phyloP scores from a whole-genome alignment of 495 filamentous ascomycete genomes.

The Niebla homalea region DNA sequence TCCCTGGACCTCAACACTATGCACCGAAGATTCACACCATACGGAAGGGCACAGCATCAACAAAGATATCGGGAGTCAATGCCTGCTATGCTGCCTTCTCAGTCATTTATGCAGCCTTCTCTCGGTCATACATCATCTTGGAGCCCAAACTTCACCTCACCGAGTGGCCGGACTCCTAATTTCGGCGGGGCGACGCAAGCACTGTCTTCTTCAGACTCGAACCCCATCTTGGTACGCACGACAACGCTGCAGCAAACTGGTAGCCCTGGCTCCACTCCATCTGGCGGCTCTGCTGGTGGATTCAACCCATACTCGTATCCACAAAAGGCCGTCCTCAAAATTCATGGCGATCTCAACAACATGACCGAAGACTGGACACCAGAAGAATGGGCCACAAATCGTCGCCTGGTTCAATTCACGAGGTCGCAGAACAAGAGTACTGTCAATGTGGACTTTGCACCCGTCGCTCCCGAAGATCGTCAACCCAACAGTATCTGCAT shows the following conservation, averaged over 20 bases:
- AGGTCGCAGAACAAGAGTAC: slow-evolving; percentile 65
- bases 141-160: slow-evolving; percentile 29
- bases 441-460: slow-evolving; percentile 56
- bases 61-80: not conserved
- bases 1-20: slow-evolving; percentile 25
- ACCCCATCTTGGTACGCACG: slow-evolving; percentile 67
- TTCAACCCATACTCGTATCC: slow-evolving; percentile 81
- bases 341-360: slow-evolving; percentile 66
- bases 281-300: slow-evolving; percentile 21
- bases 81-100: slow-evolving; percentile 19
- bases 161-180: slow-evolving; percentile 21
- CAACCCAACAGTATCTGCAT: slow-evolving; percentile 64
- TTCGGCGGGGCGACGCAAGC: slow-evolving; percentile 21
- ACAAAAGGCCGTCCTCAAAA: slow-evolving; percentile 72
- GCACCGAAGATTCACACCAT: slow-evolving; percentile 6
- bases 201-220: slow-evolving; percentile 31
- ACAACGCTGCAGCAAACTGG: slow-evolving; percentile 57
- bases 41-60: slow-evolving; percentile 7
- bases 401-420: slow-evolving; percentile 76
- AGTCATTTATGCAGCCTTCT: slow-evolving; percentile 26
- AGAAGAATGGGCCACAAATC: slow-evolving; percentile 62
- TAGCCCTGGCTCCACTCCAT: slow-evolving; percentile 28
- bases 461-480: slow-evolving; percentile 55
- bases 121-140: slow-evolving; percentile 34
- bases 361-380: slow-evolving; percentile 71